Conservation (phyloP, 495 filamentous ascomycete genomes). For the Penicillium ucsense region DNA sequence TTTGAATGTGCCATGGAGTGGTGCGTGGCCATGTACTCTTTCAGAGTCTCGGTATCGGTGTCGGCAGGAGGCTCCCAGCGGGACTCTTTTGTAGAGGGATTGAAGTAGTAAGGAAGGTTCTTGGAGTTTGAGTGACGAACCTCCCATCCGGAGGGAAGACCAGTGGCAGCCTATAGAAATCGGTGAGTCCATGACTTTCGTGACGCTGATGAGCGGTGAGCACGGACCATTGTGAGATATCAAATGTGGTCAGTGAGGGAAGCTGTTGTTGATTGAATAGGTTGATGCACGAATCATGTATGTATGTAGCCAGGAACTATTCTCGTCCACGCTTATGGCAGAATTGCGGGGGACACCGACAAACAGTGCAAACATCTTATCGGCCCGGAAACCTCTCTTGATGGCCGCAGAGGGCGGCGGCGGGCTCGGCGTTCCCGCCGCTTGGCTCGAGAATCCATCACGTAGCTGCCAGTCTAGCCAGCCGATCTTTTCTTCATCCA, state of each 20-base stretch:
- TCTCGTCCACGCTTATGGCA: background rate
- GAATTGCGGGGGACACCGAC: constrained; percentile 17
- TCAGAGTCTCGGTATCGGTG: constrained; percentile 82
- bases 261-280: background rate
- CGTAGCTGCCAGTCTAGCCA: no score
- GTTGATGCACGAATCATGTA: background rate
- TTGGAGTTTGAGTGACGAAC: constrained; percentile 94
- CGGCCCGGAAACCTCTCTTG: constrained; percentile 1
- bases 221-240: constrained; percentile 6
- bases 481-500: background rate
- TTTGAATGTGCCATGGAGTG: constrained; percentile 51
- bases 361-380: constrained; percentile 11
- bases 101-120: constrained; percentile 98
- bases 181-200: background rate
- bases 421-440: no score
- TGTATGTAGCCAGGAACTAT: background rate
- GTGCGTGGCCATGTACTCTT: constrained; percentile 80
- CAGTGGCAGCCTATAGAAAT: constrained; percentile 50
- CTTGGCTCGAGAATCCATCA: no score
- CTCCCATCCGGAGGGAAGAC: constrained; percentile 83
- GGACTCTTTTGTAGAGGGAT: constrained; percentile 67
- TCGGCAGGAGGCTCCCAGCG: constrained; percentile 87
- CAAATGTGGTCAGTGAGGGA: background rate
- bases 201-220: background rate
- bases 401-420: no score